Base-by-base conservation (phyloP, 2,329 filamentous ascomycete genomes). In the Cladosporium colombiae region DNA sequence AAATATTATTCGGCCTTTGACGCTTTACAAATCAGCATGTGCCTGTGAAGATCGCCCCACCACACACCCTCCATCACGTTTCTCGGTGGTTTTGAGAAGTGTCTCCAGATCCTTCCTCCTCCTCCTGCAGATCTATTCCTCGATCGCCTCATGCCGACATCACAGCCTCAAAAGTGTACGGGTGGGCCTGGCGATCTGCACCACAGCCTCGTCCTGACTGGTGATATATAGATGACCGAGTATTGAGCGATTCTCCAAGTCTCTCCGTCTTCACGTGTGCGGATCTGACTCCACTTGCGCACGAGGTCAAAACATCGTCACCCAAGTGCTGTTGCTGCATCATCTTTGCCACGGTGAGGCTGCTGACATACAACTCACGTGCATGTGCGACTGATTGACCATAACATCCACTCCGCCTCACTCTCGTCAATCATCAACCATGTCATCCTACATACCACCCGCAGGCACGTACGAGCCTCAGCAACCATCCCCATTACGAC, bases 151-250 rank as follows among this genome's bases (percentile, higher is more conserved):
- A 33, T 23, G 25, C 61, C 50, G 50, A 63, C 61, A 63, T 55
- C 60, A 63, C 60, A 55, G 60, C 60, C 60, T 63, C 60, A 21
- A 35, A 46, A 49, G 46, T 31, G 44, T 49, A 29, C n/a, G 44
- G 23, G 44, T 52, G 59, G 46, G 29, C 46, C 58, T 33, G 44
- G 49, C 31, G 33, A 63, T 63, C 50, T 63, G 49, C 60, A 31
- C 31, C 61, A 56, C 61, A 63, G 61, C 61, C 50, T 44, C 29
- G 35, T 27, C 25, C n/a, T 21, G 1, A 61, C 21, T 62, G 31
- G 31, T 23, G 60, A 40, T 55, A 53, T 40, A 60, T 21, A 44
- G 40, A 23, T 13, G 14, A 49, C 37, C 21, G 29, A 40, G 14
- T 2, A 50, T 50, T n/a, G 11, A 14, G 23, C 25, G 23, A n/a